A percentile compares a stretch with the other conserved stretches of the same genome.
phyloP scores from a whole-genome alignment of 2,329 filamentous ascomycete species.

The Curvularia lunata region DNA sequence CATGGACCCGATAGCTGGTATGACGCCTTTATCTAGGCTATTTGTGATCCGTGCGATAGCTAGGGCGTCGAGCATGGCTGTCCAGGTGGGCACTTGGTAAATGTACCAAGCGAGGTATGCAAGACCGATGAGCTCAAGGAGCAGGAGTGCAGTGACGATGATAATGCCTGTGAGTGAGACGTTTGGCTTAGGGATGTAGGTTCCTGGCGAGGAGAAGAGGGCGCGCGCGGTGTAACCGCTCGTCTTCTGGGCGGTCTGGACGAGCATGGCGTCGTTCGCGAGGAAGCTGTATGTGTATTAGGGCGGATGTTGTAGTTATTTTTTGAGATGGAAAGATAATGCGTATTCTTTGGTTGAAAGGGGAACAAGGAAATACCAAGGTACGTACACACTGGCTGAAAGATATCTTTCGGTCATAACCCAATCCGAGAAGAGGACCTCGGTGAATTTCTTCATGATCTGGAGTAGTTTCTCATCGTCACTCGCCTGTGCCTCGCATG shows the following conservation, averaged over 20 bases:
- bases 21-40: conserved; percentile 1
- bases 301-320: too few species aligned
- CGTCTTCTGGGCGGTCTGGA: conserved; percentile 8
- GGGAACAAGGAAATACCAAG: too few species aligned
- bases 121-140: conserved; percentile 14
- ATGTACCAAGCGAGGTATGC: conserved; percentile 16
- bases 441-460: too few species aligned
- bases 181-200: not conserved
- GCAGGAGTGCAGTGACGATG: conserved; percentile 6
- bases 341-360: too few species aligned
- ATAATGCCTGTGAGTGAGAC: conserved; percentile 1
- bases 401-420: too few species aligned
- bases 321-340: too few species aligned
- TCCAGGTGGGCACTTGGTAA: conserved; percentile 1
- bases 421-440: too few species aligned
- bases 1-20: not conserved
- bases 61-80: conserved; percentile 13
- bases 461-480: too few species aligned
- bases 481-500: too few species aligned
- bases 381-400: too few species aligned
- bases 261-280: conserved; percentile 15
- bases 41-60: conserved; percentile 15
- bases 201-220: conserved; percentile 1
- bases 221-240: conserved; percentile 6
- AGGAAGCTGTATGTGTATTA: not conserved